phyloP scores from a whole-genome alignment of 176 grass and related monocot genomes.

The Carex kokanica region DNA sequence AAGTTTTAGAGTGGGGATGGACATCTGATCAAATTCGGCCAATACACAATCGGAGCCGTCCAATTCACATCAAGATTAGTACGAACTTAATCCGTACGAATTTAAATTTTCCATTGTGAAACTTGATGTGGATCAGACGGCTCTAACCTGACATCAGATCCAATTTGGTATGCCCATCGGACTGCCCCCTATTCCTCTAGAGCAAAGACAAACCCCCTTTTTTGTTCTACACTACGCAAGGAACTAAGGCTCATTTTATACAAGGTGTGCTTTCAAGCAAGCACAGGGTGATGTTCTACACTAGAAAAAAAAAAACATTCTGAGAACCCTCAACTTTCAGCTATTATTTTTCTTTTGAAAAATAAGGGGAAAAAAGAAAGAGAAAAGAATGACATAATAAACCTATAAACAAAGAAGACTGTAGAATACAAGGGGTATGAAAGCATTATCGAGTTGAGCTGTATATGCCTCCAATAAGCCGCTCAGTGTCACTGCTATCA shows the following conservation, averaged over 20 bases:
- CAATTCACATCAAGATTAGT: too few species aligned
- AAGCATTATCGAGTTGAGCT: constrained; percentile 89
- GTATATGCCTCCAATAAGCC: constrained; percentile 83
- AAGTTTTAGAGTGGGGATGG: background rate
- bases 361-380: background rate
- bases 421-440: constrained; percentile 88
- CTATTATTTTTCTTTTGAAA: constrained; percentile 2
- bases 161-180: too few species aligned
- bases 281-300: constrained; percentile 2
- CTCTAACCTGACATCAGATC: too few species aligned
- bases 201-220: background rate
- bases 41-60: too few species aligned
- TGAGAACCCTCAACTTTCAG: background rate
- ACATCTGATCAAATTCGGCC: too few species aligned
- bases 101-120: too few species aligned
- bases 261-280: constrained; percentile 7
- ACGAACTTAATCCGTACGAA: too few species aligned
- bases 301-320: background rate
- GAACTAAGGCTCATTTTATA: background rate
- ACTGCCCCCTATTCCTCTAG: background rate
- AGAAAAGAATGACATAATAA: background rate
- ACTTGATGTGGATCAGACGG: too few species aligned
- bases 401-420: constrained; percentile 81
- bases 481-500: constrained; percentile 69
- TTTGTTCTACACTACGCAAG: background rate